Evolutionary conservation across 176 grass and related monocot genomes (phyloP), one percentile per base, ranked within the genome.

Genomic region (Bolboschoenus planiculmis): DNA sequence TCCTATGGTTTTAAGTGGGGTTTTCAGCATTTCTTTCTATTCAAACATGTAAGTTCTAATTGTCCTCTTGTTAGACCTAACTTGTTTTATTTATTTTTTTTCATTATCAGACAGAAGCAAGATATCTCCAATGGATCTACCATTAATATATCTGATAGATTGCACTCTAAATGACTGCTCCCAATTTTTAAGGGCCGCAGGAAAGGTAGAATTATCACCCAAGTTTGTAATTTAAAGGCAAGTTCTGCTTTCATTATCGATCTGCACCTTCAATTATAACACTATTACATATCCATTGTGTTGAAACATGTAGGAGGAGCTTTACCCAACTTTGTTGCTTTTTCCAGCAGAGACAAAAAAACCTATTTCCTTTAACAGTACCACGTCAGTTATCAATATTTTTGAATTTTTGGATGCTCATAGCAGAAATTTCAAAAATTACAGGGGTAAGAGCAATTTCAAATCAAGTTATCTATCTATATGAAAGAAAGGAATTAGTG

Each of bases 281-380:
- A 36, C 65, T 71, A 78, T 56, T 88, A 79, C 79, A 60, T 85
- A 50, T 50, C 46, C 81, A 11, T 83, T 44, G 83, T 46, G 56
- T 56, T 24, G 71, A 88, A 63, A 71, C 83, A 8, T 36, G 43
- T 67, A 97, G 95, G 87, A 89, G 81, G 95, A 97, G 61, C 73
- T 86, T 87, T 97, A 93, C 87, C 95, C 92, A 43, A 83, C 79
- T 20, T 54, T 91, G 21, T 85, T 94, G 53, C 87, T 97, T 85
- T 97, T 93, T 81, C 92, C 90, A 18, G 90, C 90, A 4, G 88
- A 93, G 74, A 91, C 90, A 76, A 94, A 97, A 92, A 92, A 73
- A 43, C 88, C 88, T 79, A 86, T 93, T 82, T 79, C 87, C 58
- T 97, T 92, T 84, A 81, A 88, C 81, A 87, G 90, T 21, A 82